Conservation (phyloP, 192 early-diverging fungal species). For the Umbelopsis sp. region DNA sequence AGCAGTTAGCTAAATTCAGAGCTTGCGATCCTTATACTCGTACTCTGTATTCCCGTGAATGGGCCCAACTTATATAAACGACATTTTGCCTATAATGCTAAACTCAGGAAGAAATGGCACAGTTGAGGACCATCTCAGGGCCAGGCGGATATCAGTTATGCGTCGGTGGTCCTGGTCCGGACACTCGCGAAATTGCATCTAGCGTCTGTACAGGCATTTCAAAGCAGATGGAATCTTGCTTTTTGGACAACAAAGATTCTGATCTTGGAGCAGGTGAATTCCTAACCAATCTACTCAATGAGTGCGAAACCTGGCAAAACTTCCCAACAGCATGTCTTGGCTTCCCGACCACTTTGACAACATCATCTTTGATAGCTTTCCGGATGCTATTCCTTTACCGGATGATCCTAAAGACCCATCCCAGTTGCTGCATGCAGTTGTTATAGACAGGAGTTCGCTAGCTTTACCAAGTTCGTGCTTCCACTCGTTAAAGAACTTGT, state of each 20-base stretch:
- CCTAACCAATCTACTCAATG: neutral
- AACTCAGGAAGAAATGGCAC: constrained; percentile 37
- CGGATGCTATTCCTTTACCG: constrained; percentile 35
- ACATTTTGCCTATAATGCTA: constrained; percentile 45
- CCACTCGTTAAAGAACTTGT: constrained; percentile 67
- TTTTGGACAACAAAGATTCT: neutral
- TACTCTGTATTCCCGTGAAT: constrained; percentile 80
- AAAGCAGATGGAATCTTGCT: constrained; percentile 25
- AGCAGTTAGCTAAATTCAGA: constrained; percentile 70
- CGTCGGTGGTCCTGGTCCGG: constrained; percentile 8
- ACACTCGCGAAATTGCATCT: neutral
- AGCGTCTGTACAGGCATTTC: constrained; percentile 6
- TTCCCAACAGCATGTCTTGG: constrained; percentile 45
- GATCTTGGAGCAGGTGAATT: constrained; percentile 2
- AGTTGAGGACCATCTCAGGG: neutral
- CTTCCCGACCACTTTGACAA: constrained; percentile 50
- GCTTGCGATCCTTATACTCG: constrained; percentile 70
- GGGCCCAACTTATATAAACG: constrained; percentile 79
- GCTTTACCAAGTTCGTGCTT: constrained; percentile 63
- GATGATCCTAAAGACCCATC: constrained; percentile 65
- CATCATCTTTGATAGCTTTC: constrained; percentile 52
- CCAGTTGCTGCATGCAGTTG: constrained; percentile 65
- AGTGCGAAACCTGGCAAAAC: constrained; percentile 43
- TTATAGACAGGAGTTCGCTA: constrained; percentile 64
- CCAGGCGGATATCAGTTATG: constrained; percentile 26